Base-by-base conservation (phyloP, 805 yeast species). In the Priceomyces fermenticarens region DNA sequence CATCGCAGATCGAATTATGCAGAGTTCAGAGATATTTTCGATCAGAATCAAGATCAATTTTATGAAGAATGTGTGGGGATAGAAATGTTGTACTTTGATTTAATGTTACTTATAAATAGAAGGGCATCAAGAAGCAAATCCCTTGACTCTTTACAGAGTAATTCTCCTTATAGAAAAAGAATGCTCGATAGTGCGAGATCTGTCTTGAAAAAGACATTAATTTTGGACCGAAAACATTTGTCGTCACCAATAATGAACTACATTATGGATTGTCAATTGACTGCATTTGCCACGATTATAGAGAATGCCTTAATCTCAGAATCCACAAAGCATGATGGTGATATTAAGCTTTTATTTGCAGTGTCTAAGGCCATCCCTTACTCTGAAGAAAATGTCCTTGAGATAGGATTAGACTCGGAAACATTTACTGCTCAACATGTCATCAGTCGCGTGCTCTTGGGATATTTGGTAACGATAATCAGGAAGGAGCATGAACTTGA, bases 151-250 rank as follows among this genome's bases (percentile, higher is more conserved):
- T 53, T 49, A 33, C 40, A 43, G n/a, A 46, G 47, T 29, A 46
- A 39, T 30, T 23, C 46, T 3, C 30, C 37, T 10, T 56, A 46
- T 43, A 49, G 60, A 1, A 45, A 47, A 14, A 41, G 54, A 11
- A 52, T 66, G 2, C 46, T 59, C 20, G 60, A 60, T n/a, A 52
- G 61, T 41, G 57, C 68, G 13, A 46, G 68, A 26, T 47, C 54
- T 3, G 44, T 62, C 3, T 41, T 64, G 26, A 50, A 53, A 27
- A 35, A 54, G 10, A 44, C 54, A 2, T 43, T 44, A 3, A 40
- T 44, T 8, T 17, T 51, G 10, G 49, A 46, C 15, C 37, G 31
- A 8, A 30, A 32, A 10, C 29, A 32, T n/a, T 29, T 53, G 3
- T 44, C 60, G 9, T 48, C 47, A 16, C 35, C 56, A 3, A 40